Evolutionary conservation across 1,284 basidiomycete species (phyloP).

Genomic region (Apiotrichum brassicae): DNA sequence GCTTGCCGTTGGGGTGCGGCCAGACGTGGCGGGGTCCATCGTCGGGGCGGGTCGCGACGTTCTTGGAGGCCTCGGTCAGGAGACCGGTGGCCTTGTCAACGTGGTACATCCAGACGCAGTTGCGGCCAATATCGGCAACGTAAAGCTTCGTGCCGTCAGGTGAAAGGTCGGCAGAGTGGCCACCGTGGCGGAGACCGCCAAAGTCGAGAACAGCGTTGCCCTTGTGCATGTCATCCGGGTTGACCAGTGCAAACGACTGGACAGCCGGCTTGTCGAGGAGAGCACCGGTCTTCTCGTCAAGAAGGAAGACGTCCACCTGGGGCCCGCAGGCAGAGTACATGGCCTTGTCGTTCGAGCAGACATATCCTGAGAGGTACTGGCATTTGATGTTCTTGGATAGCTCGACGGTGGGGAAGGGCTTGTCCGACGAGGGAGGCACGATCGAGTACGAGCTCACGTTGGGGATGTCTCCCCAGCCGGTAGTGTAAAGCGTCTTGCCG

Average conservation of each 20-base stretch:
- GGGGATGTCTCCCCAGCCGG: slow-evolving; percentile 33
- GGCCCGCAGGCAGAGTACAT: slow-evolving; percentile 47
- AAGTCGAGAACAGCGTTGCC: slow-evolving; percentile 29
- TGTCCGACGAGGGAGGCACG: slow-evolving; percentile 3
- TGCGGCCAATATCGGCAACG: slow-evolving; percentile 44
- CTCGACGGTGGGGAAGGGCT: slow-evolving; percentile 11
- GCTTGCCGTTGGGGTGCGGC: slow-evolving; percentile 43
- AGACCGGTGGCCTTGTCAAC: slow-evolving; percentile 28
- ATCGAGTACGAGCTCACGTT: slow-evolving; percentile 28
- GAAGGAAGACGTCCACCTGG: slow-evolving; percentile 41
- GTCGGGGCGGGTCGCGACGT: slow-evolving; percentile 37
- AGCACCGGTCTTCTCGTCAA: slow-evolving; percentile 32
- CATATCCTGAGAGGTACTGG: slow-evolving; percentile 35
- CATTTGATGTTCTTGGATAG: slow-evolving; percentile 22
- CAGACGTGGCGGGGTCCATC: slow-evolving; percentile 47
- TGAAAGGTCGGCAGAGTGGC: slow-evolving; percentile 34
- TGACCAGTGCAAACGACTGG: slow-evolving; percentile 18
- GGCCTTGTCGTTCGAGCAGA: slow-evolving; percentile 30
- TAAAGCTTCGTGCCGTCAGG: slow-evolving; percentile 40
- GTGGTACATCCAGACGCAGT: slow-evolving; percentile 45
- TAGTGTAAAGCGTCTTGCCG: slow-evolving; percentile 30
- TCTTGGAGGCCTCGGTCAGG: slow-evolving; percentile 37
- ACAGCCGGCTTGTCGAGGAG: slow-evolving; percentile 23
- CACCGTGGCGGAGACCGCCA: slow-evolving; percentile 38
- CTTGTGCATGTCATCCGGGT: slow-evolving; percentile 10